Percentiles rank a stretch among this genome's conserved stretches.
phyloP scores from a whole-genome alignment of 352 stramenopile species.

The Phytophthora cajani region DNA sequence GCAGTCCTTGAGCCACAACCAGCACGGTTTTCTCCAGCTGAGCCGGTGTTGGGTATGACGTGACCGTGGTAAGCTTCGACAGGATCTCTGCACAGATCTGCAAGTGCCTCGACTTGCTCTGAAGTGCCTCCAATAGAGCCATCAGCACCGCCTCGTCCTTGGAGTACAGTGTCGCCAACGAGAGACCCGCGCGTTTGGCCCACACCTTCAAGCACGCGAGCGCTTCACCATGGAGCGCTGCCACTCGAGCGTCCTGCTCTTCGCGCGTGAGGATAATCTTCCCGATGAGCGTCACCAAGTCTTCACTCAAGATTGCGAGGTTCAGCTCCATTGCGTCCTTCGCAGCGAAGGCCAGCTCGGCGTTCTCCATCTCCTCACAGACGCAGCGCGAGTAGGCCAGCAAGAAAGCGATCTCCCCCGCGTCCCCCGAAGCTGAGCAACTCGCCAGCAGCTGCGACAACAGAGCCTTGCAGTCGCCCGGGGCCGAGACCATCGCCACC shows the following conservation, averaged over 20 bases:
- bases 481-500: slow-evolving; percentile 58
- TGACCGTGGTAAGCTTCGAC: slow-evolving; percentile 60
- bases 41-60: slow-evolving; percentile 58
- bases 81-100: slow-evolving; percentile 60
- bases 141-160: slow-evolving; percentile 51
- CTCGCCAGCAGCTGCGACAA: slow-evolving; percentile 43
- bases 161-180: slow-evolving; percentile 52
- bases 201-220: slow-evolving; percentile 66
- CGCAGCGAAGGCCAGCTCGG: slow-evolving; percentile 59
- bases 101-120: slow-evolving; percentile 57
- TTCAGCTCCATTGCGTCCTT: slow-evolving; percentile 75
- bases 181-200: slow-evolving; percentile 64
- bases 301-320: slow-evolving; percentile 48
- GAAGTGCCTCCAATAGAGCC: slow-evolving; percentile 55
- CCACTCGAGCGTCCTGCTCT: slow-evolving; percentile 35
- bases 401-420: slow-evolving; percentile 52
- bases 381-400: slow-evolving; percentile 64
- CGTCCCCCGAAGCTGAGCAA: slow-evolving; percentile 32
- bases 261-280: slow-evolving; percentile 52
- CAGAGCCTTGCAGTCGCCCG: slow-evolving; percentile 55
- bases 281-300: slow-evolving; percentile 54
- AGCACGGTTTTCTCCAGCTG: slow-evolving; percentile 54
- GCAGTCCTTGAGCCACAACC: slow-evolving; percentile 48
- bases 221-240: slow-evolving; percentile 57
- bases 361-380: slow-evolving; percentile 74